Base-by-base conservation (phyloP, 1,284 basidiomycete species). In the Tylopilus sp. region DNA sequence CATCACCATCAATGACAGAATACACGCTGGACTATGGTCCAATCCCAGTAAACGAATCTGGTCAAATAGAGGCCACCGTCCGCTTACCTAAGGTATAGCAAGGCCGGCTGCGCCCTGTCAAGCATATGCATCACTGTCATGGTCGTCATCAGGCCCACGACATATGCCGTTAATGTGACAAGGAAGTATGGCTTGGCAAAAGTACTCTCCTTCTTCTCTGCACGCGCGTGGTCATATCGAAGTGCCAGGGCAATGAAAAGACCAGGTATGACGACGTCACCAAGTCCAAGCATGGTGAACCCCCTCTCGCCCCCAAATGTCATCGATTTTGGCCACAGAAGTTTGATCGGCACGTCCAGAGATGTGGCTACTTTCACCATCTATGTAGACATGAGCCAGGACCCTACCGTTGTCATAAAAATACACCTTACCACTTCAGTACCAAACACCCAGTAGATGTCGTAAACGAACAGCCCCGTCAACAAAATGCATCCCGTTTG, bases 331-430 rank as follows among this genome's bases (percentile, higher is more conserved):
- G 92, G 86, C 78, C 89, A 94, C 33, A 94, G 74, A 31, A 96
- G 72, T 70, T 96, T 96, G 71, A 96, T 97, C 12, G 96, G 96
- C n/a, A 88, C 84, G 59, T 98, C 94, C 49, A 98, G 81, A 48
- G 80, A 85, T 30, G 88, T 94, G 1, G 96, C 96, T 1, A 98
- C 96, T 56, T 86, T 85, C 28, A 95, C 86, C 93, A 96, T 95
- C 83, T 90, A 54, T 18, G 16, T 13, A 33, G n/a, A 7, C 33
- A 47, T 52, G 10, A 51, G 48, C 21, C 36, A 43, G 23, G 12
- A 33, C 30, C 47, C 44, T 47, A 16, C 2, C 2, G 2, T 18
- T 6, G 1, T 49, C 18, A 48, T 6, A 23, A 23, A 41, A 9
- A 2, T 36, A 13, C 25, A 10, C 72, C 85, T 65, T 62, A 89